Conservation (phyloP, 108 stramenopile genomes). For the Discostella stelligeroides region DNA sequence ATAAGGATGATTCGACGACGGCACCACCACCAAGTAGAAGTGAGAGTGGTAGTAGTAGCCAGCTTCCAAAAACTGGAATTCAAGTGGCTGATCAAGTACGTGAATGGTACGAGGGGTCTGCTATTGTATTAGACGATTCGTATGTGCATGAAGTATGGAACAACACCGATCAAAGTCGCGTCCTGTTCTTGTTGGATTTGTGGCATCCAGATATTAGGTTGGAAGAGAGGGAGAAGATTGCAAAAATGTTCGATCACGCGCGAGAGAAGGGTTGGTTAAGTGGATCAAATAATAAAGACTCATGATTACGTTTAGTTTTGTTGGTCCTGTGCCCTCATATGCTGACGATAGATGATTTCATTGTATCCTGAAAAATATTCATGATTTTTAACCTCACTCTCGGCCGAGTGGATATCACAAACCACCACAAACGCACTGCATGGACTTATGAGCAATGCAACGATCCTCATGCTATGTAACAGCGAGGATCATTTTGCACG, state of each 20-base stretch:
- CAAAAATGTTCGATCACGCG: conserved; percentile 74
- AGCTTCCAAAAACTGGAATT: conserved; percentile 75
- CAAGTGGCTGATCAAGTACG: conserved; percentile 80
- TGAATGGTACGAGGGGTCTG: conserved; percentile 82
- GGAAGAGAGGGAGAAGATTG: conserved; percentile 70
- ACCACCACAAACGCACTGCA: no score
- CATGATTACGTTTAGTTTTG: no score
- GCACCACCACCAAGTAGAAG: background rate
- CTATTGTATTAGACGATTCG: conserved; percentile 93
- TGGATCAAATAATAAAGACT: no score
- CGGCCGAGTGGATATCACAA: no score
- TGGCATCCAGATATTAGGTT: conserved; percentile 88
- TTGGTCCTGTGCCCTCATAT: no score
- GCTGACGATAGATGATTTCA: no score
- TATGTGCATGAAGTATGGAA: conserved; percentile 99
- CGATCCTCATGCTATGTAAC: no score
- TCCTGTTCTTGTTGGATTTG: conserved; percentile 81
- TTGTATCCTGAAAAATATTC: no score
- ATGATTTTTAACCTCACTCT: no score
- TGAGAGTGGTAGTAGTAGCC: background rate
- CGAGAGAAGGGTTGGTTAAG: conserved; percentile 72
- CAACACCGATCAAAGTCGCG: conserved; percentile 65
- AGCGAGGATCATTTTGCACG: no score
- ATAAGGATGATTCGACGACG: conserved; percentile 25
- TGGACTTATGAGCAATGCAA: no score